Base-by-base conservation (phyloP, 305 asterid species). In the Striga hermonthica region DNA sequence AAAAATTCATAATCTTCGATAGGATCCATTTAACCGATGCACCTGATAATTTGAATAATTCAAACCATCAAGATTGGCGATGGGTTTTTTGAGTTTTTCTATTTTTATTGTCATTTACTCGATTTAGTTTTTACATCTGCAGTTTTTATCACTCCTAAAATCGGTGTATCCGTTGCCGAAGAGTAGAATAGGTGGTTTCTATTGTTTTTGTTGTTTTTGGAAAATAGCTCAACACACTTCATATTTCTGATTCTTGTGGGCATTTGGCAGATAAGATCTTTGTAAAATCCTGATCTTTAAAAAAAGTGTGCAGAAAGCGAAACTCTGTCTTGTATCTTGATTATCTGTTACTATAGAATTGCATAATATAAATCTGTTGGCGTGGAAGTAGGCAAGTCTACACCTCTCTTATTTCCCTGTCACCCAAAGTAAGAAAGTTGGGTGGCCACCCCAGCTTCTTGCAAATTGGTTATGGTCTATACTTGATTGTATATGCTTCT, bases 201-300 rank as follows among this genome's bases (percentile, higher is more conserved):
- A 13, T 31, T 22, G 38, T 22, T 15, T 9, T n/a, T 22, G 31
- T 22, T 0, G 38, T 2, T 56, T 31, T 48, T 48, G 6, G 14
- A 5, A 15, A 4, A 2, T 10, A 28, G 60, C 15, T 28, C 11
- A 13, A 34, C 44, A 41, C 38, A 9, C 62, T 15, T 43, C 49
- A 43, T 35, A 12, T 41, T 47, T 10, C 16, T 47, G 12, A 16
- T 57, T 56, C 10, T 54, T 54, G 7, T 8, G 59, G 56, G n/a
- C 35, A 70, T 65, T 39, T 60, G 63, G 53, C 36, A 60, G 57
- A 58, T 43, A 60, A 39, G 9, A 39, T 7, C 43, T 49, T 59
- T 36, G 45, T 44, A 49, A 36, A 9, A 75, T 4, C 64, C 47
- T 2, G 28, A 54, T 47, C 37, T 5, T 9, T 34, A 0, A 15